These are phyloP conservation scores for Aciculosporium take DNA, from an alignment of 2,329 filamentous ascomycete genomes.

Conservation along the genomic window DNA sequence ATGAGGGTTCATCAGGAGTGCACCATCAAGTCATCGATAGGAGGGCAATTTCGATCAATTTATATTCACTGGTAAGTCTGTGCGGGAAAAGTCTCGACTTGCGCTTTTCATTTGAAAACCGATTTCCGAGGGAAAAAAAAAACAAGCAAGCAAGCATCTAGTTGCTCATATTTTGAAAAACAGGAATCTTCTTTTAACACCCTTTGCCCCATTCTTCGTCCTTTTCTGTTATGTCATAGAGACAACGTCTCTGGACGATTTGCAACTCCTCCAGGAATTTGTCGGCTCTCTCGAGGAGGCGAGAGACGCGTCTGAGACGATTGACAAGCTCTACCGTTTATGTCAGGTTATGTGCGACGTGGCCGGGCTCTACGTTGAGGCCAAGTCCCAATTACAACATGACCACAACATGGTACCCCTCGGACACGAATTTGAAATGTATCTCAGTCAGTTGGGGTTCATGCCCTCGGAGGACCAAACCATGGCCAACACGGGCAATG, in stretches of 20 bases:
- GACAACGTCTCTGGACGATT: conserved; percentile 36
- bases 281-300: conserved; percentile 38
- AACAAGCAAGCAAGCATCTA: background rate
- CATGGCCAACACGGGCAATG: conserved; percentile 12
- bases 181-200: conserved; percentile 39
- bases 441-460: conserved; percentile 48
- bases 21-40: conserved; percentile 27
- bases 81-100: too few species aligned
- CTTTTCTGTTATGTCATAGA: conserved; percentile 45
- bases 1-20: conserved; percentile 31
- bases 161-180: background rate
- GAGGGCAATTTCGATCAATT: conserved; percentile 27
- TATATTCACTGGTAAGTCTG: conserved; percentile 37
- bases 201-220: conserved; percentile 46
- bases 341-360: conserved; percentile 48
- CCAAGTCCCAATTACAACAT: conserved; percentile 35
- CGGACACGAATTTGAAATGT: conserved; percentile 48
- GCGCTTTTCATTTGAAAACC: too few species aligned
- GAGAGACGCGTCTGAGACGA: conserved; percentile 39
- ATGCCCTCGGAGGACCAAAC: conserved; percentile 28
- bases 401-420: conserved; percentile 33
- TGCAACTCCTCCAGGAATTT: conserved; percentile 41
- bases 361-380: conserved; percentile 46
- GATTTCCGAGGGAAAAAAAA: background rate
- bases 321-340: conserved; percentile 46